Percentiles rank a stretch among this genome's conserved stretches.
Conservation (phyloP, 2,329 filamentous ascomycete species). For the Zymoseptoria passerinii region DNA sequence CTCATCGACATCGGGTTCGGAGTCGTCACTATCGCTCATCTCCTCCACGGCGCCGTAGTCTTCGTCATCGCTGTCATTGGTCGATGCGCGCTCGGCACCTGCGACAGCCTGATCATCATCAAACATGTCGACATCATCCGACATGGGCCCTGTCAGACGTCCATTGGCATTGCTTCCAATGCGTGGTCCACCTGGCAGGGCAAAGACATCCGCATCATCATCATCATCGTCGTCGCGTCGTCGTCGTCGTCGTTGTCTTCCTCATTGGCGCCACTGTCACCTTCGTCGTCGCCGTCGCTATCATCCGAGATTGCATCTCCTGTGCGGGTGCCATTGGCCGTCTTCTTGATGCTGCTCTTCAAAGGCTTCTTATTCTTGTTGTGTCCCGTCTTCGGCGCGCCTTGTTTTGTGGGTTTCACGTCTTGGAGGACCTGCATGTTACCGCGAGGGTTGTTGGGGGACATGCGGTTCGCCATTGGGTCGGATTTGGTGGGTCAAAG, state of each 20-base stretch:
- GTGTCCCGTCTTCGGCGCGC: constrained; percentile 5
- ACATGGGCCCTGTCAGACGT: constrained; percentile 24
- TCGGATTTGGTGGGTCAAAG: neutral
- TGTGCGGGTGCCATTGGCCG: constrained; percentile 6
- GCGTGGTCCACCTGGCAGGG: constrained; percentile 24
- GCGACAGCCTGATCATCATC: constrained; percentile 13
- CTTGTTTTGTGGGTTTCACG: constrained; percentile 9
- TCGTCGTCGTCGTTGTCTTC: constrained; percentile 13
- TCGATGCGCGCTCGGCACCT: constrained; percentile 7
- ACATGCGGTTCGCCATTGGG: constrained; percentile 8
- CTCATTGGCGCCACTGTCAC: constrained; percentile 14
- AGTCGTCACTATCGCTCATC: constrained; percentile 26
- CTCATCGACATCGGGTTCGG: constrained; percentile 20
- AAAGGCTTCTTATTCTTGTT: constrained; percentile 3
- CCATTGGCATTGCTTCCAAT: constrained; percentile 11
- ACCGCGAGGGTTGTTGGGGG: neutral
- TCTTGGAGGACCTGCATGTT: constrained; percentile 12
- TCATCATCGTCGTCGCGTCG: constrained; percentile 12
- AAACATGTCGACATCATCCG: constrained; percentile 4
- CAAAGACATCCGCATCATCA: constrained; percentile 23
- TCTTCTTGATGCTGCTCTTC: constrained; percentile 12
- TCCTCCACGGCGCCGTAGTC: constrained; percentile 26
- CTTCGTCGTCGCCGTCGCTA: constrained; percentile 17
- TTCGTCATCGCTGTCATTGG: constrained; percentile 19
- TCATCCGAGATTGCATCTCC: constrained; percentile 17